Base-by-base conservation (phyloP, 352 stramenopile species). In the Stramenopiles sp. region DNA sequence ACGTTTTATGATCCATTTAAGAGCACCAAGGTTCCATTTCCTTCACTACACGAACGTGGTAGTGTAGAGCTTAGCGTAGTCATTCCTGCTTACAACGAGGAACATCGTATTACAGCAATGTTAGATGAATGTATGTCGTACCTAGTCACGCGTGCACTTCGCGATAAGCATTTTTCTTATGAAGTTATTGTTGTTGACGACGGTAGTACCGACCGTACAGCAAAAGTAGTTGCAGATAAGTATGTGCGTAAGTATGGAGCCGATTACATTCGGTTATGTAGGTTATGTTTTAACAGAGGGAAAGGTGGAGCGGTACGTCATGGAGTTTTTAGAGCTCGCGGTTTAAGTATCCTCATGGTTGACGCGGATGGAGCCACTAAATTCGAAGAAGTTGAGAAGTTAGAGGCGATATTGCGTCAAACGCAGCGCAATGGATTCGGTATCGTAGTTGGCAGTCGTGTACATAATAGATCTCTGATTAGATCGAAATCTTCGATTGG, bases 101-200 rank as follows among this genome's bases (percentile, higher is more conserved):
- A 69, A 36, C 45, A 69, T 17, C 62, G 68, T 15, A 70, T 83
- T 44, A 42, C 63, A 4, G 58, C 61, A 36, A 83, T 68, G 29
- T 48, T 83, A 19, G 41, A 64, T 10, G 64, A 73, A 41, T 64
- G 59, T 3, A 45, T 77, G 23, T 45, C 48, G 7, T 77, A 64
- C 38, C 41, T 83, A 28, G 55, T 72, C n/a, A 43, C 50, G 26
- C 35, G 20, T 10, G n/a, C n/a, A 20, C 8, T 10, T 15, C n/a
- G 4, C 19, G 18, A 12, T 4, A 60, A 42, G 2, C 28, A n/a
- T 17, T 66, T 64, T 29, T 53, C 53, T 24, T 76, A 72, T 47
- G 64, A 84, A 53, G 69, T 86, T 41, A 61, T 88, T 32, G 66
- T 88, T 32, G 70, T 88, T 7, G 70, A 88, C 49, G 72, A 88